These are phyloP conservation scores for Apophysomyces variabilis DNA, from an alignment of 371 early-diverging fungal genomes.

Conservation along the genomic window DNA sequence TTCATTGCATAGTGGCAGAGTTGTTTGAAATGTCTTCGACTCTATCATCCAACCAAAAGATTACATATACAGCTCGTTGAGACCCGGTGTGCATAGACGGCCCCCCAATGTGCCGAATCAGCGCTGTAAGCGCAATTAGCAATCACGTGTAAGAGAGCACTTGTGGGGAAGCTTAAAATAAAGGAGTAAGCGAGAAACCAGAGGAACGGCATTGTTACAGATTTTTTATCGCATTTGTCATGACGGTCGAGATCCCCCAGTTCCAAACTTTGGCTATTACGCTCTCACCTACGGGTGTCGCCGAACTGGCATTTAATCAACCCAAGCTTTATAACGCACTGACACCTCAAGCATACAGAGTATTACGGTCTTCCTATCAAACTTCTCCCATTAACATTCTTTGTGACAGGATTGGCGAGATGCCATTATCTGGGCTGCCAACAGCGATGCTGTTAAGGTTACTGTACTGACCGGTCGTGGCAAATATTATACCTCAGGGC, in stretches of 20 bases:
- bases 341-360: constrained; percentile 61
- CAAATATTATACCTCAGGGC: constrained; percentile 69
- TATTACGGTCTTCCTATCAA: constrained; percentile 14
- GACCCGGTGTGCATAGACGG: too few relatives aligned
- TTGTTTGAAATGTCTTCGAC: too few relatives aligned
- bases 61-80: too few relatives aligned
- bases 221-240: neutral
- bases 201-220: neutral
- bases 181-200: neutral
- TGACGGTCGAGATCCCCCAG: constrained; percentile 33
- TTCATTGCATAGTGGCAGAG: too few relatives aligned
- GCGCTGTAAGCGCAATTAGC: neutral
- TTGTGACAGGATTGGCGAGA: constrained; percentile 59
- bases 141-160: neutral
- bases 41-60: too few relatives aligned
- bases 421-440: constrained; percentile 62
- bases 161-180: neutral
- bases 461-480: constrained; percentile 72
- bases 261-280: constrained; percentile 59
- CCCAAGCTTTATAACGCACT: constrained; percentile 69
- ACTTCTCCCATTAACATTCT: neutral
- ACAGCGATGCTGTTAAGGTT: constrained; percentile 57
- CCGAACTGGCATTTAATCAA: constrained; percentile 70
- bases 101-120: too few relatives aligned
- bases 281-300: constrained; percentile 59